Evolutionary conservation across 1,284 basidiomycete species (phyloP).

Genomic region (Ceratobasidium sp.): DNA sequence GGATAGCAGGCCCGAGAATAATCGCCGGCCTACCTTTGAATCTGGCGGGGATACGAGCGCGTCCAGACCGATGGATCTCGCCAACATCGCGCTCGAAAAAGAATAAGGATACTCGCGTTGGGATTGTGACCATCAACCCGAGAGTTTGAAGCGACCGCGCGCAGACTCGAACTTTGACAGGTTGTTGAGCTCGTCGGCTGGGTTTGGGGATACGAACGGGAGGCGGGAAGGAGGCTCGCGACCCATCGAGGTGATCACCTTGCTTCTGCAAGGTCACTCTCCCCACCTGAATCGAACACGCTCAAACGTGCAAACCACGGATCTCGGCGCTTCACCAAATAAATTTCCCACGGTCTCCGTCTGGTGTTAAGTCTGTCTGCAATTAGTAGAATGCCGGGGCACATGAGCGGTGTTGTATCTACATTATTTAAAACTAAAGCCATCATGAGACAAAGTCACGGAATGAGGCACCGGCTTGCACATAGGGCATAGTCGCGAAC

Average conservation of each 20-base stretch:
- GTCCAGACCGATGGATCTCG: slow-evolving; percentile 32
- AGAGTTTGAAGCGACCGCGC: slow-evolving; percentile 28
- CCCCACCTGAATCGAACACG: too few relatives aligned
- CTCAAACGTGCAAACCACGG: too few relatives aligned
- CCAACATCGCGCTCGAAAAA: slow-evolving; percentile 37
- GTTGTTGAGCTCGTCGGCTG: slow-evolving; percentile 1
- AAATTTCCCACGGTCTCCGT: too few relatives aligned
- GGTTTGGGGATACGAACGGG: background rate
- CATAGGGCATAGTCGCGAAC: too few relatives aligned
- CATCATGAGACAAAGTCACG: too few relatives aligned
- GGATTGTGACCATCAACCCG: background rate
- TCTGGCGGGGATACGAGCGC: background rate
- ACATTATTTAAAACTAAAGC: too few relatives aligned
- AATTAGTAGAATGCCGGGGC: too few relatives aligned
- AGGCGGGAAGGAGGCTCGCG: slow-evolving; percentile 6
- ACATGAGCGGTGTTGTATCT: too few relatives aligned
- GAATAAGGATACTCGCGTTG: slow-evolving; percentile 13
- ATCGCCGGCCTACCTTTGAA: background rate
- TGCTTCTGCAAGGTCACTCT: too few relatives aligned
- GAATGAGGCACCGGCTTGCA: too few relatives aligned
- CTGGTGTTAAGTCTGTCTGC: too few relatives aligned
- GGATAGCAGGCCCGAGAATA: slow-evolving; percentile 5
- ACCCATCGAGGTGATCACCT: slow-evolving; percentile 32
- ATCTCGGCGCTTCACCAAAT: too few relatives aligned
- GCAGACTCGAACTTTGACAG: slow-evolving; percentile 33